Base-by-base conservation (phyloP, 345 rosid species). In the Acer negundo region DNA sequence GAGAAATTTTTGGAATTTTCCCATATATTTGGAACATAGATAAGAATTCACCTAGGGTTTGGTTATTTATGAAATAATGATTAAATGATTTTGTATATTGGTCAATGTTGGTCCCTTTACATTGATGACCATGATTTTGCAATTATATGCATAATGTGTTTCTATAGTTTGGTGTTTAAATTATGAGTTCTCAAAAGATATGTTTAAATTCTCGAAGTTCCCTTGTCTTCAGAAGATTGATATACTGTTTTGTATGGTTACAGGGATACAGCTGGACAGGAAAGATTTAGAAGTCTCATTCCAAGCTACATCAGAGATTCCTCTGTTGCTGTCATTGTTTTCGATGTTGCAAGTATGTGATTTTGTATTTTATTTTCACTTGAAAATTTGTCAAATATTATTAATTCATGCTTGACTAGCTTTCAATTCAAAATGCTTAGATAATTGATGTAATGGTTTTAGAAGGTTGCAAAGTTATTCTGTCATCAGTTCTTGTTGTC, bases 281-380 rank as follows among this genome's bases (percentile, higher is more conserved):
- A 95, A 89, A 91, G 98, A 69, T 95, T 95, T 68, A 81, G 98
- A 79, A 94, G 98, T 87, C 91, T 93, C 26, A 94, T 94, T 74
- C 98, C 98, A 16, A 95, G 98, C 82, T 95, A 95, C 77, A 95
- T 93, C 58, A 84, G 97, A 84, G 98, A 93, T 82, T 95, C 98
- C 72, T 95, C 98, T 63, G 97, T 95, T 65, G 98, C 97, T 73
- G 97, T 95, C 46, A 89, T 93, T 61, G 98, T 88, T 69, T 95
- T 91, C 82, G 98, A 95, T 81, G 97, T 95, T 75, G 91, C 97
- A 7, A 95, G 98, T 91, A 20, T 73, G 49, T 67, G 9, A 59
- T 59, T 58, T 59, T 59, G 26, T 59, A 20, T 59, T 59, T 59
- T n/a, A 59, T 22, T 46, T 10, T 59, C 63, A 20, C 63, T 59